A percentile compares a stretch with the other conserved stretches of the same genome.
These are phyloP conservation scores for Diplodia sapinea DNA, from an alignment of 2,329 filamentous ascomycete genomes.

Conservation along the genomic window DNA sequence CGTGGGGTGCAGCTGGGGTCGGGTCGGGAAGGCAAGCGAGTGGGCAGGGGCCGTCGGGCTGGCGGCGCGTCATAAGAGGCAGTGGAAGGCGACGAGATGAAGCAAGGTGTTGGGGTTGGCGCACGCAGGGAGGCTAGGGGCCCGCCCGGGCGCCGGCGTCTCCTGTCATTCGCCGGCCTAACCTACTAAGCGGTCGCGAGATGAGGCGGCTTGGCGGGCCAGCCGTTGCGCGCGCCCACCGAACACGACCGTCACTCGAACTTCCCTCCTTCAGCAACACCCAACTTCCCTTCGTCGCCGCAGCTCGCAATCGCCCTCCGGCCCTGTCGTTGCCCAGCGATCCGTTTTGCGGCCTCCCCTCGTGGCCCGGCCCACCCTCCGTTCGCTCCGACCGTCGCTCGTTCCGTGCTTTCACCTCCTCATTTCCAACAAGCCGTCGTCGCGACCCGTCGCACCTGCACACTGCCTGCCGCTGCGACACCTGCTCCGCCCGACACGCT, in stretches of 20 bases:
- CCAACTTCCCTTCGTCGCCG: neutral
- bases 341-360: constrained; percentile 10
- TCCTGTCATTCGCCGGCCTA: neutral
- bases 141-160: too few relatives aligned
- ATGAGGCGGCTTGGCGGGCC: constrained; percentile 16
- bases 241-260: constrained; percentile 10
- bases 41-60: too few relatives aligned
- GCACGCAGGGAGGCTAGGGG: neutral
- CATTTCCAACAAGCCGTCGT: constrained; percentile 26
- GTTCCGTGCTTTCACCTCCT: constrained; percentile 31
- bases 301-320: neutral
- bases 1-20: neutral
- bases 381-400: constrained; percentile 30
- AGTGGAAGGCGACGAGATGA: neutral
- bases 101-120: neutral
- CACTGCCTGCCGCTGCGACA: neutral
- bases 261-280: neutral
- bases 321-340: constrained; percentile 13
- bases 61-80: too few relatives aligned
- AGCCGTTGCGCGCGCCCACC: constrained; percentile 3
- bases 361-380: constrained; percentile 26
- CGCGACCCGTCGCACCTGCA: constrained; percentile 20
- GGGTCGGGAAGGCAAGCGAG: neutral
- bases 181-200: constrained; percentile 3
- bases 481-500: neutral